A percentile compares a stretch with the other conserved stretches of the same genome.
Evolutionary conservation across 345 rosid species (phyloP).

Genomic region (Eucalyptus cladocalyx): DNA sequence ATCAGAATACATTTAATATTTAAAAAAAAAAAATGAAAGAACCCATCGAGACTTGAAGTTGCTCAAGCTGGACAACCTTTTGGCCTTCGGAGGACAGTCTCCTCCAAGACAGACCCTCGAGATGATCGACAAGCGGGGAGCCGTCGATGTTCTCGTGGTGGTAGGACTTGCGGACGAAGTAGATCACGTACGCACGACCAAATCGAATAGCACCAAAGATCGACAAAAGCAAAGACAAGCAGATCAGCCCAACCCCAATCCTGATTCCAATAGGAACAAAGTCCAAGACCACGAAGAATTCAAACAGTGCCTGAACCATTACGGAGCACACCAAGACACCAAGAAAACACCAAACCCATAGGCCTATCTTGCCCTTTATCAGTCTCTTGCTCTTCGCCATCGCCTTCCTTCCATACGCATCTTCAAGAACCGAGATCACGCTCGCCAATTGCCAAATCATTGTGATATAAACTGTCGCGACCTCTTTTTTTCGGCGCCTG

Average conservation of each 20-base stretch:
- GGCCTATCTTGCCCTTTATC: slow-evolving; percentile 28
- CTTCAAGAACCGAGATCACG: slow-evolving; percentile 46
- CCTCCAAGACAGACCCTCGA: neutral
- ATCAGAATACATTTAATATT: neutral
- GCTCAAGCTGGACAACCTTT: neutral
- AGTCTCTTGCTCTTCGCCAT: slow-evolving; percentile 23
- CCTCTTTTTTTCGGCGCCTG: too few species aligned
- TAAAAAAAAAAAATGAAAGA: neutral
- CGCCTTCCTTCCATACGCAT: slow-evolving; percentile 26
- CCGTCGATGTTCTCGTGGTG: slow-evolving; percentile 33
- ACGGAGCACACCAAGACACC: neutral
- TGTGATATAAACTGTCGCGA: too few species aligned
- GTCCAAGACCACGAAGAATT: slow-evolving; percentile 11
- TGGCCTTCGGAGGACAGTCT: neutral
- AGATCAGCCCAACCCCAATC: slow-evolving; percentile 14
- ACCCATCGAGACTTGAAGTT: neutral
- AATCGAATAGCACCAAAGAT: slow-evolving; percentile 13
- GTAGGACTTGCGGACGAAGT: slow-evolving; percentile 51
- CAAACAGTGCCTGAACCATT: neutral
- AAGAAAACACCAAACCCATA: neutral
- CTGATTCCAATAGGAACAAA: neutral
- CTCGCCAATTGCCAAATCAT: slow-evolving; percentile 35
- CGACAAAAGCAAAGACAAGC: slow-evolving; percentile 17
- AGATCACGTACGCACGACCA: slow-evolving; percentile 41
- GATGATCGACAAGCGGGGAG: neutral